Base-by-base conservation (phyloP, 2,329 filamentous ascomycete species). In the Colletotrichum aenigma region DNA sequence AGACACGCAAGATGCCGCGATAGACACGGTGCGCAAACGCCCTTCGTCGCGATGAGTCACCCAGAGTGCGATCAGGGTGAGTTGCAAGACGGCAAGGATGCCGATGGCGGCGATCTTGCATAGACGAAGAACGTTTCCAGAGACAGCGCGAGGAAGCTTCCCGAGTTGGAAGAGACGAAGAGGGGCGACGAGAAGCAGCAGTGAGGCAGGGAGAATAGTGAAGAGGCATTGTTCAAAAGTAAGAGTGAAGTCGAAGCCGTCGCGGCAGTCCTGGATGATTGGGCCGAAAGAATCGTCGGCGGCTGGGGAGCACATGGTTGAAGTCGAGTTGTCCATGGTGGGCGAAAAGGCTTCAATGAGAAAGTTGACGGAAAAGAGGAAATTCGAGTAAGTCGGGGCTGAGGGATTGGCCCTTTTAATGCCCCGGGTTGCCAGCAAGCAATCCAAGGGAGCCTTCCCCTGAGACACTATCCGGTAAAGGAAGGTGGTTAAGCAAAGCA, bases 21-120 rank as follows among this genome's bases (percentile, higher is more conserved):
- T 64, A 36, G 82, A 83, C 15, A 81, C 78, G 65, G 78, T 77
- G 69, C 78, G 78, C 58, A 82, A 71, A n/a, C 74, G 79, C 56
- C 77, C 62, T 69, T 48, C 74, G 77, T 18, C 69, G 4, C 15
- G 34, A 7, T 43, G 71, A 7, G 66, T 76, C 4, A 79, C 79
- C 84, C 84, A 86, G 6, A 85, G 78, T 34, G 81, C 80, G 30
- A 84, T 70, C 7, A 84, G 80, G 9, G 79, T 77, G 13, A 86
- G 79, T 65, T 86, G 84, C 28, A 84, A 76, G 24, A 78, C 43
- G 18, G 82, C 80, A 62, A 85, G 79, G 21, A 78, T 30, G 16
- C 76, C 70, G 12, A 82, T 77, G 48, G 79, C 78, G 34, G 74
- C 70, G 82, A 82, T 70, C 61, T 77, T 71, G 67, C 71, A 68